Conservation (phyloP, 345 rosid species). For the Psidium friedrichsthalianum region DNA sequence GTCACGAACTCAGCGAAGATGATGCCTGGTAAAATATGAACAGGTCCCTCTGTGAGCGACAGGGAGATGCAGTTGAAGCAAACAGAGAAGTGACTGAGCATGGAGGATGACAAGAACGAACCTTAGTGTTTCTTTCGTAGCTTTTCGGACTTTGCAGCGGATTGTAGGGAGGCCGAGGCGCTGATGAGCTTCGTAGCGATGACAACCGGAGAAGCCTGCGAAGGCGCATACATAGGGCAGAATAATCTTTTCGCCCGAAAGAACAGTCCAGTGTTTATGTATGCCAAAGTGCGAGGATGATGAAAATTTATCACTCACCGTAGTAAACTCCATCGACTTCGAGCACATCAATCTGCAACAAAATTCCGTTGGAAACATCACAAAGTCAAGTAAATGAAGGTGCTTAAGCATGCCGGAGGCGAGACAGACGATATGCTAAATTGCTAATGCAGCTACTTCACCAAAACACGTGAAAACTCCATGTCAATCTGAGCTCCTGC, state of each 20-base stretch:
- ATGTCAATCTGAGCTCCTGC: not conserved
- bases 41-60: not conserved
- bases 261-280: not conserved
- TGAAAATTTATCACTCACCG: slow-evolving; percentile 18
- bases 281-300: not conserved
- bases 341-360: slow-evolving; percentile 82
- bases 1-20: slow-evolving; percentile 46
- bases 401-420: not conserved
- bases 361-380: not conserved
- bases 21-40: slow-evolving; percentile 54
- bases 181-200: slow-evolving; percentile 84
- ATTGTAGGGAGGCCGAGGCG: slow-evolving; percentile 78
- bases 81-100: not conserved
- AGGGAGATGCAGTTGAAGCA: not conserved
- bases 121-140: slow-evolving; percentile 89
- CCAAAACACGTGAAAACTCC: not conserved
- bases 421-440: not conserved
- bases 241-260: not conserved
- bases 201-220: slow-evolving; percentile 90
- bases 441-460: not conserved
- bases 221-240: not conserved
- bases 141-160: slow-evolving; percentile 79
- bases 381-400: not conserved
- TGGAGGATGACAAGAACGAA: not conserved
- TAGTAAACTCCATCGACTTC: slow-evolving; percentile 89